phyloP scores from a whole-genome alignment of 768 basidiomycete genomes.

The Xanthoconium stramineum region DNA sequence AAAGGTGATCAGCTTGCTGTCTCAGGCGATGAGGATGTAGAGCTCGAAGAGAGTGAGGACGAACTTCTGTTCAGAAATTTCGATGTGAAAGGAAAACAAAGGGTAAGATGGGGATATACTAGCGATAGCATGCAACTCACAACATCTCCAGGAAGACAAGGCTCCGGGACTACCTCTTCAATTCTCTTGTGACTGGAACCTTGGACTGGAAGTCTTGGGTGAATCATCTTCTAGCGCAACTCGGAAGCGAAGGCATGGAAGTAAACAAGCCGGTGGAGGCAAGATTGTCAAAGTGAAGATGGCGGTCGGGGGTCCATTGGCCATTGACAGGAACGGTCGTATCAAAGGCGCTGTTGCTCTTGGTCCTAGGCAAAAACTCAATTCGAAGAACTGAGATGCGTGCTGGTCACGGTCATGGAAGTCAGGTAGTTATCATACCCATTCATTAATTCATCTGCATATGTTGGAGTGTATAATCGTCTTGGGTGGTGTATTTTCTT shows the following conservation, averaged over 20 bases:
- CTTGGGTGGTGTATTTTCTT: no score
- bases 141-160: slow-evolving; percentile 1
- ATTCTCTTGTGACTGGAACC: slow-evolving; percentile 24
- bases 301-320: slow-evolving; percentile 11
- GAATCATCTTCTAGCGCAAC: slow-evolving; percentile 4
- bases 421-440: not conserved
- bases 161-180: not conserved
- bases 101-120: slow-evolving; percentile 8
- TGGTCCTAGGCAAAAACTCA: slow-evolving; percentile 31
- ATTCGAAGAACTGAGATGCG: slow-evolving; percentile 27
- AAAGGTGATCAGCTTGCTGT: slow-evolving; percentile 24
- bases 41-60: slow-evolving; percentile 19
- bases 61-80: slow-evolving; percentile 7
- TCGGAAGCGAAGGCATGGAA: slow-evolving; percentile 12
- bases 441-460: not conserved
- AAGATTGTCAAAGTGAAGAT: slow-evolving; percentile 26
- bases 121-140: slow-evolving; percentile 4
- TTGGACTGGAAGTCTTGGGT: slow-evolving; percentile 9
- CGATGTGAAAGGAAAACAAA: slow-evolving; percentile 2
- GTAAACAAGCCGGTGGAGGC: slow-evolving; percentile 13
- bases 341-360: slow-evolving; percentile 22
- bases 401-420: slow-evolving; percentile 7
- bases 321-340: slow-evolving; percentile 23
- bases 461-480: not conserved
- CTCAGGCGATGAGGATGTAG: slow-evolving; percentile 12